Evolutionary conservation across 768 basidiomycete species (phyloP).

Genomic region (Mycena latifolia): DNA sequence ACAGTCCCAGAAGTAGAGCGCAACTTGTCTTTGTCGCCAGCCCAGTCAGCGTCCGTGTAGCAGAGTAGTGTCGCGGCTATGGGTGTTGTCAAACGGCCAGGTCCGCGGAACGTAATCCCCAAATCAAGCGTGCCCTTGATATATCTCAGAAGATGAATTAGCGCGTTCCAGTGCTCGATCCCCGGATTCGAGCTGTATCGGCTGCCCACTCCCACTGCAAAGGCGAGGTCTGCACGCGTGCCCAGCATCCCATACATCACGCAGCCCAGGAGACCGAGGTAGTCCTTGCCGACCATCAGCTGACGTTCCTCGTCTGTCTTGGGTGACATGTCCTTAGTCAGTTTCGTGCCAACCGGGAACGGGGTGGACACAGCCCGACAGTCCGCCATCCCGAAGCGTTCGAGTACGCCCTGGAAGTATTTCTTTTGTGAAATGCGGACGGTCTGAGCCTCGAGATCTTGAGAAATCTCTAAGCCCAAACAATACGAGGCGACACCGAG

Average conservation of each 20-base stretch:
- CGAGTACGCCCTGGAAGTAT: conserved; percentile 3
- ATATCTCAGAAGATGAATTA: no score
- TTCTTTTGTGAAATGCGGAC: background rate
- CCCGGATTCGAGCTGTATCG: conserved; percentile 4
- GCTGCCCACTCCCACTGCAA: background rate
- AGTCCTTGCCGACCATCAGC: conserved; percentile 8
- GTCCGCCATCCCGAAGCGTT: conserved; percentile 2
- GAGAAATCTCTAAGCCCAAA: background rate
- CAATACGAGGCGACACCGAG: conserved; percentile 6
- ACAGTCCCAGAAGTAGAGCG: conserved; percentile 1
- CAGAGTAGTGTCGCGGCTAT: background rate
- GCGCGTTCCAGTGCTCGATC: background rate
- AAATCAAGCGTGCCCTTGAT: no score
- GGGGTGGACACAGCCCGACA: conserved; percentile 5
- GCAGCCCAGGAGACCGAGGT: background rate
- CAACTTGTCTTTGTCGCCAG: conserved; percentile 1
- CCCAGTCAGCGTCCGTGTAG: conserved; percentile 7
- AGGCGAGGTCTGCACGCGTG: background rate
- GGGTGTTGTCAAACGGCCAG: background rate
- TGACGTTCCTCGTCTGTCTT: conserved; percentile 2
- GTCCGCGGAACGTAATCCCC: no score
- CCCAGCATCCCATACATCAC: conserved; percentile 12
- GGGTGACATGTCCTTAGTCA: conserved; percentile 2
- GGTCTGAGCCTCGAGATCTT: background rate
- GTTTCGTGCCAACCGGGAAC: conserved; percentile 6